Conservation (phyloP, 805 yeast species). For the Ogataea degrootiae region DNA sequence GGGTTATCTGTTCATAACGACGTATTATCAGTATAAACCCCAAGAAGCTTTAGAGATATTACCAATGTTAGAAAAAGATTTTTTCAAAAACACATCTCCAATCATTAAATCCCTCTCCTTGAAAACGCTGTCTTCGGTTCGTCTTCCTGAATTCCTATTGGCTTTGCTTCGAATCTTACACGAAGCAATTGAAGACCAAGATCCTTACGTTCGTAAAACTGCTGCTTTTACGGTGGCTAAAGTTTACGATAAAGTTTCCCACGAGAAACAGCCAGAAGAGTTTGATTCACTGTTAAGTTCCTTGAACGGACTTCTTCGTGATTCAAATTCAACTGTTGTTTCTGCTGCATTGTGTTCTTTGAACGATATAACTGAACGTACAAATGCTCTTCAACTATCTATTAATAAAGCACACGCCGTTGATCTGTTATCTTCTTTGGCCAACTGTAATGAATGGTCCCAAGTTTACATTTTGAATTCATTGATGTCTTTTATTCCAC, state of each 20-base stretch:
- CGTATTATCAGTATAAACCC: conserved; percentile 57
- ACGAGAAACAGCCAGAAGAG: conserved; percentile 35
- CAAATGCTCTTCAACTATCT: conserved; percentile 44
- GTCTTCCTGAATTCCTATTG: conserved; percentile 45
- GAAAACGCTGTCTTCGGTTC: conserved; percentile 58
- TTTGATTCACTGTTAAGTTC: conserved; percentile 39
- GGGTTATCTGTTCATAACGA: conserved; percentile 61
- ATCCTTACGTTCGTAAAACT: conserved; percentile 59
- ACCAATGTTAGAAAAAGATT: conserved; percentile 50
- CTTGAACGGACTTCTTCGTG: conserved; percentile 52
- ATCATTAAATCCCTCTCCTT: conserved; percentile 59
- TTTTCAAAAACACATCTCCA: conserved; percentile 28
- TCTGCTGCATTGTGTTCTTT: conserved; percentile 70
- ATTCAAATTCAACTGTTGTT: conserved; percentile 55
- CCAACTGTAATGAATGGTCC: conserved; percentile 63
- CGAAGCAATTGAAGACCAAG: conserved; percentile 37
- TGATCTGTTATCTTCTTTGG: conserved; percentile 35
- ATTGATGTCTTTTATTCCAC: conserved; percentile 67
- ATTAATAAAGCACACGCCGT: conserved; percentile 47
- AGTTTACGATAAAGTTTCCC: conserved; percentile 52
- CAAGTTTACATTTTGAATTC: conserved; percentile 64
- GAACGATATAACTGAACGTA: conserved; percentile 55
- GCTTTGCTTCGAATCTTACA: conserved; percentile 39
- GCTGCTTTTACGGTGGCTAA: conserved; percentile 70
- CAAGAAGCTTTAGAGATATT: conserved; percentile 51